phyloP scores from a whole-genome alignment of 1,284 basidiomycete genomes.

The Marasmius oreades region DNA sequence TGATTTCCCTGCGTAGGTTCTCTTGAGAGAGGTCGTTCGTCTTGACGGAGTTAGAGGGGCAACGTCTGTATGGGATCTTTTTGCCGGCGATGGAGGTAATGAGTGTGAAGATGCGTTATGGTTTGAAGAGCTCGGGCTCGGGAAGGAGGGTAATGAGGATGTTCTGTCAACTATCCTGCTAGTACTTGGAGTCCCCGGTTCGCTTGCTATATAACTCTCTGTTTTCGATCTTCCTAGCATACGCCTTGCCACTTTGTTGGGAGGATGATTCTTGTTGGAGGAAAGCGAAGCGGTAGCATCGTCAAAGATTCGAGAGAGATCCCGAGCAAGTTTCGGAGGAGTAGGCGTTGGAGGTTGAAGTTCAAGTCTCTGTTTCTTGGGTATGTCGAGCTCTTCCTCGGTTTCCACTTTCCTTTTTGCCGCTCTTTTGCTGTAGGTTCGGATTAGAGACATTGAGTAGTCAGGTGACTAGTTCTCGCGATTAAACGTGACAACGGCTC shows the following conservation, averaged over 20 bases:
- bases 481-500: conserved; percentile 18
- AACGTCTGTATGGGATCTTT: not conserved
- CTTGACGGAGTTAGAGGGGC: conserved; percentile 13
- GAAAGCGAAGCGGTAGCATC: conserved; percentile 22
- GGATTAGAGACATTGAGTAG: conserved; percentile 22
- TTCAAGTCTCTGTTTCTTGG: conserved; percentile 30
- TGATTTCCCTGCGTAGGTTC: conserved; percentile 71
- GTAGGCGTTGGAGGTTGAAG: conserved; percentile 16
- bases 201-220: conserved; percentile 46
- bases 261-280: conserved; percentile 23
- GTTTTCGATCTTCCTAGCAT: conserved; percentile 52
- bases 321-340: conserved; percentile 24
- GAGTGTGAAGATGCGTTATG: not conserved
- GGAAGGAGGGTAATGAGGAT: conserved; percentile 34
- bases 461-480: conserved; percentile 7
- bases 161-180: conserved; percentile 28
- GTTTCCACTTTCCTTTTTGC: conserved; percentile 28
- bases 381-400: conserved; percentile 14
- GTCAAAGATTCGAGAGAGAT: conserved; percentile 38
- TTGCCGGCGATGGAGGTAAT: conserved; percentile 15
- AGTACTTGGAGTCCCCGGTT: conserved; percentile 17
- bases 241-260: conserved; percentile 40
- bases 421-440: conserved; percentile 41
- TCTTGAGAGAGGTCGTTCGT: conserved; percentile 25
- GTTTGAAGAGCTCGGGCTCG: conserved; percentile 12